Evolutionary conservation across 805 yeast species (phyloP), one percentile per base, ranked within the genome.

Genomic region (Blastobotrys parvus): DNA sequence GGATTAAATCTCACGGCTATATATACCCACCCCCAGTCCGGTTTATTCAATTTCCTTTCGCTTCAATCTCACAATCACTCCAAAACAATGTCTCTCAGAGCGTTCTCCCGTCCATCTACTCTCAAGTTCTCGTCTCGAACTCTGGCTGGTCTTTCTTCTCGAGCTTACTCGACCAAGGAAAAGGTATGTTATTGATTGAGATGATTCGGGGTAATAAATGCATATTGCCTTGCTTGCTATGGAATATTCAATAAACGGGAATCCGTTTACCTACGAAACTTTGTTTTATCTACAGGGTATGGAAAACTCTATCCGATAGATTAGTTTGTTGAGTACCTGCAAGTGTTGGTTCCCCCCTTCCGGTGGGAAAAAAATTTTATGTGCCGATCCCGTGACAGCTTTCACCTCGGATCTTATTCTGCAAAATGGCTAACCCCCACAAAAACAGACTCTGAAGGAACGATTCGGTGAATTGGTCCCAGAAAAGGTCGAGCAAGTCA

Each of bases 391-490:
- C n/a, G n/a, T n/a, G n/a, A n/a, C n/a, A n/a, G n/a, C n/a, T n/a
- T n/a, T n/a, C n/a, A n/a, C n/a, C n/a, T n/a, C n/a, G 7, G 29
- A 25, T 25, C 7, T 7, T 25, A 7, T 7, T 25, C 7, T 25
- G 11, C 29, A 25, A 25, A 7, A 25, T 8, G 7, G 11, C 29
- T 25, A 25, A 25, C 29, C 7, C 29, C 29, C 7, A 7, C 29
- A n/a, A n/a, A n/a, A n/a, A 39, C 31, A 45, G 57, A 64, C 96
- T 52, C 75, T 92, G 59, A 92, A 92, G 70, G 95, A 92, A 69
- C 81, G 94, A 64, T 89, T 92, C 63, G 94, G 88, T 45, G 94
- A 86, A 62, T 73, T 86, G 54, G 77, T 89, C 64, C 97, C 97
- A 54, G 88, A 77, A 60, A 85, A 85, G 73, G 83, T 83, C 56